Percentiles rank a stretch among this genome's conserved stretches.
phyloP scores from a whole-genome alignment of 257 asterid species.

The Eustoma russellianum region DNA sequence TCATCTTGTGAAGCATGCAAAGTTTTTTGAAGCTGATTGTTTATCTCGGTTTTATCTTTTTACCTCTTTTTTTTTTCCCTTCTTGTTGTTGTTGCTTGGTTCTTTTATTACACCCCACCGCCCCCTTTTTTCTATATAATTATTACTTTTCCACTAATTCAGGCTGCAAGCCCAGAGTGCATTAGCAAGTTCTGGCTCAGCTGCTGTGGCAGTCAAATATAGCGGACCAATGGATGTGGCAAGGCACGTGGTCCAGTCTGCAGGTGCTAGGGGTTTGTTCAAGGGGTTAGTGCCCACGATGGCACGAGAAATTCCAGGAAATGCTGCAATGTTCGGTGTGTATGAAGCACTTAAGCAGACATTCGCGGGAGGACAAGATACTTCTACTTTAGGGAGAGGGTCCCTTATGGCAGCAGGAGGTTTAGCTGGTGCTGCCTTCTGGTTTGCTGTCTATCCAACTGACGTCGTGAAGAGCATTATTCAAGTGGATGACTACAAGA shows the following conservation, averaged over 20 bases:
- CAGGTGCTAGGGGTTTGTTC: constrained; percentile 63
- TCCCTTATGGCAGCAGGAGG: constrained; percentile 68
- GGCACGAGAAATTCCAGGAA: constrained; percentile 84
- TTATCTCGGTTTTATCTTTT: background rate
- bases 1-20: too few relatives aligned
- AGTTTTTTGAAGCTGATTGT: background rate
- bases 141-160: constrained; percentile 9
- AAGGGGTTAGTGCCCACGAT: constrained; percentile 66
- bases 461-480: constrained; percentile 75
- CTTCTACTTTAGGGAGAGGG: constrained; percentile 56
- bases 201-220: constrained; percentile 39
- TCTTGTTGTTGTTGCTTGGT: background rate
- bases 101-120: background rate
- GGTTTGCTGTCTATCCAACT: constrained; percentile 63
- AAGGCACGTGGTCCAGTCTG: constrained; percentile 52
- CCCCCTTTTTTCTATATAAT: background rate
- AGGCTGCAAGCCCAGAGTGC: constrained; percentile 87
- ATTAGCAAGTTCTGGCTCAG: constrained; percentile 32
- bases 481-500: constrained; percentile 70
- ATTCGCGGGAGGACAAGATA: constrained; percentile 63
- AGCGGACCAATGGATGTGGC: constrained; percentile 84
- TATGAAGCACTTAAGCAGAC: constrained; percentile 65
- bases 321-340: constrained; percentile 78
- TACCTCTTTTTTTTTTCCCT: background rate
- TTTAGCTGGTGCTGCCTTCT: constrained; percentile 67